Evolutionary conservation across 2,329 filamentous ascomycete species (phyloP).

Genomic region (Alternaria conjuncta): DNA sequence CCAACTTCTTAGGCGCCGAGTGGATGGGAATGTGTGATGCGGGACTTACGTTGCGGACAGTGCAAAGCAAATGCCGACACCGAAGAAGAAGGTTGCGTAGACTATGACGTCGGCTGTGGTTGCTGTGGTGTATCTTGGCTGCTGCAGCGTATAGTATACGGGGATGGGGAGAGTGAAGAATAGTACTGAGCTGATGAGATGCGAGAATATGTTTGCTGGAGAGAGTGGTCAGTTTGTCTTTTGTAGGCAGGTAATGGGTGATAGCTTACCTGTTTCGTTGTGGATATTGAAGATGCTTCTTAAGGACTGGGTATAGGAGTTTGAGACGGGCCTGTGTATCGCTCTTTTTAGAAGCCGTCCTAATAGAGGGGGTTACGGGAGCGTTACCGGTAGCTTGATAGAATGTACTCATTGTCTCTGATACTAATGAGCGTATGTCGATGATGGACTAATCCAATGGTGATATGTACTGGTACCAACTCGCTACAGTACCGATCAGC

Average conservation of each 20-base stretch:
- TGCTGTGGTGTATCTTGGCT: background rate
- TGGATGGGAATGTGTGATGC: too few relatives aligned
- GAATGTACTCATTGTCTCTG: constrained; percentile 4
- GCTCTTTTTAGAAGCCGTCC: too few relatives aligned
- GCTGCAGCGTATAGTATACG: background rate
- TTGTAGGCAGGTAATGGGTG: background rate
- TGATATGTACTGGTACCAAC: background rate
- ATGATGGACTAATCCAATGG: too few relatives aligned
- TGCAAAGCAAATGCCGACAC: background rate
- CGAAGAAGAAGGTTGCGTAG: background rate
- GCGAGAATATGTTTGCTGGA: constrained; percentile 1
- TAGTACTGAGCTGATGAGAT: background rate
- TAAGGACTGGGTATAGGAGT: background rate
- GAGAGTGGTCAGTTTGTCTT: background rate
- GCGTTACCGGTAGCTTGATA: background rate
- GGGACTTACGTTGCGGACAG: background rate
- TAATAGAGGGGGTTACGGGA: too few relatives aligned
- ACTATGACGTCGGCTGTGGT: background rate
- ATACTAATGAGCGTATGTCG: background rate
- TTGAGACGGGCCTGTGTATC: background rate
- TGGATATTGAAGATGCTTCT: background rate
- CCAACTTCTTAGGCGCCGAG: background rate
- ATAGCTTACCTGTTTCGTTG: background rate
- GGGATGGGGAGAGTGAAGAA: background rate
- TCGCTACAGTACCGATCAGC: background rate